Percentiles rank a stretch among this genome's conserved stretches.
phyloP scores from a whole-genome alignment of 2,329 filamentous ascomycete genomes.

The Fusarium poae region DNA sequence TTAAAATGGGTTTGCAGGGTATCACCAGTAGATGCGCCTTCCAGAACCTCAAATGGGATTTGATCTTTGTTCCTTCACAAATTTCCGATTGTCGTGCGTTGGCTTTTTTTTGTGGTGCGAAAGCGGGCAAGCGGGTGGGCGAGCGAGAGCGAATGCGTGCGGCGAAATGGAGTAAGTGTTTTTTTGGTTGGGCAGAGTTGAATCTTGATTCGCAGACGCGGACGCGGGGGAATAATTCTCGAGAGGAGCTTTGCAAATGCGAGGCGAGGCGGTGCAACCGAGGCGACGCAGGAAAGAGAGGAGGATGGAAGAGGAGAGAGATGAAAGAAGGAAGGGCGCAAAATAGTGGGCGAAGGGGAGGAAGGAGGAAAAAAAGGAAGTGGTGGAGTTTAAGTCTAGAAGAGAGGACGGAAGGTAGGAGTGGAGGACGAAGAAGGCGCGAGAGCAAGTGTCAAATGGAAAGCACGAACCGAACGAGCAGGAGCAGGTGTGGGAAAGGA shows the following conservation, averaged over 20 bases:
- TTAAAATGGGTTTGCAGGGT: slow-evolving; percentile 46
- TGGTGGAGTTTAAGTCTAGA: slow-evolving; percentile 51
- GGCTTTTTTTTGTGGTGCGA: slow-evolving; percentile 39
- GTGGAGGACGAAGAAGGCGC: slow-evolving; percentile 30
- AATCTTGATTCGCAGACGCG: slow-evolving; percentile 44
- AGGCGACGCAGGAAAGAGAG: slow-evolving; percentile 49
- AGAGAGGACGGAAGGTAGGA: slow-evolving; percentile 52
- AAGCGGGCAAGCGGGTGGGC: slow-evolving; percentile 24
- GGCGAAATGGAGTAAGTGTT: slow-evolving; percentile 28
- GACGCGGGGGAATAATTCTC: slow-evolving; percentile 28
- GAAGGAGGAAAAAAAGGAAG: slow-evolving; percentile 52
- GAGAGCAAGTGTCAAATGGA: slow-evolving; percentile 38
- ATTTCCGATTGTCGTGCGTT: slow-evolving; percentile 38
- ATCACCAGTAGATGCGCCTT: slow-evolving; percentile 51
- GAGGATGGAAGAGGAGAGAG: slow-evolving; percentile 40
- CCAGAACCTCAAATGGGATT: slow-evolving; percentile 40
- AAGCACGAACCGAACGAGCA: slow-evolving; percentile 15
- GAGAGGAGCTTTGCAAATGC: slow-evolving; percentile 10
- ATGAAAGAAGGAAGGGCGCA: slow-evolving; percentile 51
- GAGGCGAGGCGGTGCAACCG: slow-evolving; percentile 43
- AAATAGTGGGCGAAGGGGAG: slow-evolving; percentile 48
- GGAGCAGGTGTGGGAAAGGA: slow-evolving; percentile 17
- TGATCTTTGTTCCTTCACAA: slow-evolving; percentile 41
- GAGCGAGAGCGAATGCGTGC: slow-evolving; percentile 26
- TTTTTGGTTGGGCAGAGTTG: slow-evolving; percentile 4